Evolutionary conservation across 805 yeast species (phyloP).

Genomic region (Candida ulmi): DNA sequence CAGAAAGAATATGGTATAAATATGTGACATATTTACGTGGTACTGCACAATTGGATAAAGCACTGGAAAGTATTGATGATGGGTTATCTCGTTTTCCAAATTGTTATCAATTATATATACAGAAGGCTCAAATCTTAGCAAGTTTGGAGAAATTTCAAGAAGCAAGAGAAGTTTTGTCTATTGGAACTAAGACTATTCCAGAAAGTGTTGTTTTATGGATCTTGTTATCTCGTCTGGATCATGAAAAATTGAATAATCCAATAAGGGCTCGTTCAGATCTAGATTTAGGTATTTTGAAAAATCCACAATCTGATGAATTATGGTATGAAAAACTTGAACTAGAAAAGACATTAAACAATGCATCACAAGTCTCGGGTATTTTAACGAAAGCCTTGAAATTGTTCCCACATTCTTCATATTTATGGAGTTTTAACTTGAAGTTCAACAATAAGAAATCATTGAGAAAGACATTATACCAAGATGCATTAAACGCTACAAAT

Average conservation of each 20-base stretch:
- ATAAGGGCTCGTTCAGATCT: conserved; percentile 66
- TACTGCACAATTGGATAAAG: conserved; percentile 27
- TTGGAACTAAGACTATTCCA: conserved; percentile 47
- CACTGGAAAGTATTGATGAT: conserved; percentile 35
- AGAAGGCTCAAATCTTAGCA: conserved; percentile 50
- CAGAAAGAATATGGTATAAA: conserved; percentile 57
- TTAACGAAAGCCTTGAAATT: conserved; percentile 53
- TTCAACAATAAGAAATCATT: conserved; percentile 40
- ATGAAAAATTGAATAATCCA: conserved; percentile 27
- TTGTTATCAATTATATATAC: conserved; percentile 51
- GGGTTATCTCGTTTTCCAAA: conserved; percentile 47
- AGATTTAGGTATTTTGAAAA: conserved; percentile 57
- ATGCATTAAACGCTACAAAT: conserved; percentile 64
- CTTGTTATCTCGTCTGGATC: conserved; percentile 39
- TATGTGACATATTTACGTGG: conserved; percentile 48
- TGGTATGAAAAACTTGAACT: conserved; percentile 55
- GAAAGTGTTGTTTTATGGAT: conserved; percentile 48
- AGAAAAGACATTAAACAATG: conserved; percentile 47
- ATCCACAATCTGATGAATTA: conserved; percentile 42
- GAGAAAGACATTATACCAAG: conserved; percentile 53
- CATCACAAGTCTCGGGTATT: conserved; percentile 46
- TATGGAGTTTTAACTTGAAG: conserved; percentile 63
- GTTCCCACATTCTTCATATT: conserved; percentile 49
- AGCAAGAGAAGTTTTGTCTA: conserved; percentile 43
- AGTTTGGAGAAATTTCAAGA: conserved; percentile 25